Evolutionary conservation across 2,329 filamentous ascomycete genomes (phyloP).

Genomic region (Gaeumannomyces sp.): DNA sequence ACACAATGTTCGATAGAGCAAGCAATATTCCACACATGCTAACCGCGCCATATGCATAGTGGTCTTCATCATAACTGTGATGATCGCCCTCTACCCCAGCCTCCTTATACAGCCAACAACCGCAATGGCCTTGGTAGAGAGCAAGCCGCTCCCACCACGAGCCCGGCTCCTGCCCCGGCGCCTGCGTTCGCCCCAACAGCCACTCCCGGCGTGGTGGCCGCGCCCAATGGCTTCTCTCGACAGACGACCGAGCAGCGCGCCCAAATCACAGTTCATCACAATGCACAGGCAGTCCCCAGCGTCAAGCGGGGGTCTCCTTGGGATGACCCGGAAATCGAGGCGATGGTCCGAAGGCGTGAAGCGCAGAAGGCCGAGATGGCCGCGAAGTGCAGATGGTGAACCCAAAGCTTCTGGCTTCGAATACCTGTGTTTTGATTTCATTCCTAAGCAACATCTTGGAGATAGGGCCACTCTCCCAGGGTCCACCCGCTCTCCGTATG

Average conservation of each 20-base stretch:
- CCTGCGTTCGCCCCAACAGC: too few species aligned
- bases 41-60: not conserved
- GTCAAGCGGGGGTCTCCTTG: not conserved
- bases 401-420: not conserved
- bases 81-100: not conserved
- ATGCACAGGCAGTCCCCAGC: not conserved
- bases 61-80: not conserved
- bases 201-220: too few species aligned
- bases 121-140: not conserved
- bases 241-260: not conserved
- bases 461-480: not conserved
- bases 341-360: not conserved
- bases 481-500: not conserved
- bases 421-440: too few species aligned
- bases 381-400: not conserved
- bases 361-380: not conserved
- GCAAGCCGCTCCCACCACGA: not conserved
- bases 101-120: too few species aligned
- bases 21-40: not conserved
- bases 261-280: not conserved
- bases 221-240: not conserved
- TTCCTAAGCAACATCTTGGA: too few species aligned
- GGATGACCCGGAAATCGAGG: not conserved
- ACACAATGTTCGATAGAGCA: not conserved
- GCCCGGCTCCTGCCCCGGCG: not conserved